Evolutionary conservation across 75 land plant genomes (phyloP), one percentile per base, ranked within the genome.

Genomic region (Azolla pinnata): DNA sequence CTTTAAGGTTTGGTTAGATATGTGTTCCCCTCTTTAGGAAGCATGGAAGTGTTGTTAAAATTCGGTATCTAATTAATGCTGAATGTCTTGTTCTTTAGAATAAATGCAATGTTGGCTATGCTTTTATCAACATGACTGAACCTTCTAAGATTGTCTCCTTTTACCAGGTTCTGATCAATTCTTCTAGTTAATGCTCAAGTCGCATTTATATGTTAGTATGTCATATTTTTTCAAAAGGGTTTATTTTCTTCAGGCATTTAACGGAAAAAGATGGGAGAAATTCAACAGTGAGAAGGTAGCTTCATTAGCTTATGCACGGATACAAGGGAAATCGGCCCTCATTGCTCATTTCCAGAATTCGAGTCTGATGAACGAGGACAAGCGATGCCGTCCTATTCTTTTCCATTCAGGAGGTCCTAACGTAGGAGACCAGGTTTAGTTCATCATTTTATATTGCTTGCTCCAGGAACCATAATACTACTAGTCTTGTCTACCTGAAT

Each of bases 261-360:
- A 85, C 72, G 89, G 93, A 2, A 88, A 88, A 47, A 85, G 79
- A 59, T 88, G 93, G 93, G 93, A 88, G 66, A 88, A 88, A 63
- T 88, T 88, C 51, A 88, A 87, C 59, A 88, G 88, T 65, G 93
- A 88, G 68, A 88, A 88, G 69, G 88, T 88, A 33, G 93, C 93
- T 30, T 74, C 93, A 18, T 63, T 84, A 33, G 88, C 93, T 48
- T 88, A 84, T 75, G 93, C 93, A 40, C 67, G 93, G 16, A 88
- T 88, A 47, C 93, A 88, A 54, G 93, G 93, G 29, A 88, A 88
- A 60, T 48, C 78, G 29, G 93, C 93, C 44, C 81, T 88, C 1
- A 71, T 88, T 54, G 70, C 88, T 1, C 93, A 88, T 66, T 88
- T 88, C 50, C 88, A 88, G 63, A 84, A 88, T 60, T 84, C 88